Percentiles rank a stretch among this genome's conserved stretches.
Evolutionary conservation across 139 green algal species (phyloP).

Genomic region (Micractinium sp.): DNA sequence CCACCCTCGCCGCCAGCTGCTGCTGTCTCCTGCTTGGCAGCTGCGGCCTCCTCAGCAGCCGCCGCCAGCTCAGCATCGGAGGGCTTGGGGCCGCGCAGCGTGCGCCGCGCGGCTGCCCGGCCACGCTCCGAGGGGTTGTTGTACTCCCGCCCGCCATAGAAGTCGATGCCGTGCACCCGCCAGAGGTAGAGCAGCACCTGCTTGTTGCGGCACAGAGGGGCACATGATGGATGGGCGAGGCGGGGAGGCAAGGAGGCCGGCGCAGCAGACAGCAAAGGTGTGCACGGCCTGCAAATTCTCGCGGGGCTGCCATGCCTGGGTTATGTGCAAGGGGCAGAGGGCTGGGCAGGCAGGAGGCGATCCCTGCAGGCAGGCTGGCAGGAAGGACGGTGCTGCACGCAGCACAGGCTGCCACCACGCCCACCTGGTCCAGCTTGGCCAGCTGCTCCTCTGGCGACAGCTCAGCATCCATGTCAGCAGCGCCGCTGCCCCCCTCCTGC

Average conservation of each 20-base stretch:
- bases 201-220: neutral
- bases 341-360: neutral
- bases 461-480: conserved; percentile 27
- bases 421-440: conserved; percentile 76
- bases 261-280: too few relatives aligned
- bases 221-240: neutral
- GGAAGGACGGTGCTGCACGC: too few relatives aligned
- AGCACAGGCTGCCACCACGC: neutral
- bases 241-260: neutral
- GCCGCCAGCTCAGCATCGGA: conserved; percentile 31
- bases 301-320: too few relatives aligned
- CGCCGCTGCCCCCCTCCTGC: conserved; percentile 24
- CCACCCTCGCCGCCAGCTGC: conserved; percentile 18
- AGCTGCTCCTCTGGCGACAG: conserved; percentile 32
- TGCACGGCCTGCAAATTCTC: too few relatives aligned
- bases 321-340: neutral
- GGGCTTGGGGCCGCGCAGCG: conserved; percentile 25
- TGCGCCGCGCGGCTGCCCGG: conserved; percentile 21
- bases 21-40: neutral
- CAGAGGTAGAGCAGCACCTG: conserved; percentile 86
- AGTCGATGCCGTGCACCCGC: conserved; percentile 91
- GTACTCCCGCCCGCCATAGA: conserved; percentile 74
- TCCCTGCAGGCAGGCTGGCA: neutral
- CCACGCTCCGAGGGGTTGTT: conserved; percentile 20
- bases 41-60: conserved; percentile 3